Base-by-base conservation (phyloP, 306 rosid genomes). In the Astragalus membranaceus region DNA sequence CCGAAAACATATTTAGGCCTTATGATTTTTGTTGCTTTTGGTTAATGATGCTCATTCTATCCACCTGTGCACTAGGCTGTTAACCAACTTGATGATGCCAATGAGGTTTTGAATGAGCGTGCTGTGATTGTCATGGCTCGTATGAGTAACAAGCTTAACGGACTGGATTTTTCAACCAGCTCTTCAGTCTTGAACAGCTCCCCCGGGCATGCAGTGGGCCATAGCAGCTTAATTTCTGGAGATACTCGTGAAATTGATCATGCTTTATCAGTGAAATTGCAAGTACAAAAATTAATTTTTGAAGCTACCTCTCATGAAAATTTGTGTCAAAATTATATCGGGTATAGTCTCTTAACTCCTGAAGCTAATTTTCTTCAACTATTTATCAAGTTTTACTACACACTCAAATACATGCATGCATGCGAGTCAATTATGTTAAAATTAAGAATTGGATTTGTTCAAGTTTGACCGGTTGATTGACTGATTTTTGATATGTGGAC, bases 101-200 rank as follows among this genome's bases (percentile, higher is more conserved):
- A 91, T 66, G 99, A 87, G 95, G 97, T 94, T 79, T 78, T 94
- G 69, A 94, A 91, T 43, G 99, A 94, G 80, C 99, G 95, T 0
- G 99, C 99, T 8, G 92, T 94, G 75, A 95, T 91, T 83, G 99
- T 94, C 29, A 94, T 91, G 99, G 96, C 89, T 67, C 92, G 99
- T 60, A 94, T 94, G 99, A 88, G 92, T 64, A 77, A 91, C 67
- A 94, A 94, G 80, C 96, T 94, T 59, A 91, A 97, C 12, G 99
- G 99, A n/a, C 86, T 96, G 55, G 99, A 94, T 69, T 94, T 94
- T 79, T 85, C 96, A 15, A 64, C 91, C 55, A 66, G 79, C 76
- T 83, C 96, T 44, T 79, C 96, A 4, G 76, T 76, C 23, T 51
- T 91, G 17, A 66, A 85, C 54, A 79, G 80, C 61, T 83, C 96